Base-by-base conservation (phyloP, 164 flowering plant genomes). In the Santalum album region DNA sequence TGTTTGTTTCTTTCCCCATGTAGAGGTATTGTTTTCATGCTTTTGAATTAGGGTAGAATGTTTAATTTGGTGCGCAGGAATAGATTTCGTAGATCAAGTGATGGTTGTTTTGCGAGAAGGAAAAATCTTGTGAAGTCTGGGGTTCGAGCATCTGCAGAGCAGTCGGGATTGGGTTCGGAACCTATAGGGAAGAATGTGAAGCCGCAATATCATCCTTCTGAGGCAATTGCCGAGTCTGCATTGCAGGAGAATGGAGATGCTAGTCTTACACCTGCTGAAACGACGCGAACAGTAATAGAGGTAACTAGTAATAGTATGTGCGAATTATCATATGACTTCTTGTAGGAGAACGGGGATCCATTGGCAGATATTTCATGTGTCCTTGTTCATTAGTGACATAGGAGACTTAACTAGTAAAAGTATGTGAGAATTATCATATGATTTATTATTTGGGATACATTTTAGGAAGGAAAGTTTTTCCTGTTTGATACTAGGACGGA, bases 201-300 rank as follows among this genome's bases (percentile, higher is more conserved):
- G 69, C 57, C 75, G 12, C 51, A 58, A 32, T 84, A 84, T 58
- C 97, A 90, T 66, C 97, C 92, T 9, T 84, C 56, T 65, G 97
- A 90, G 63, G 95, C 83, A 20, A 74, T 84, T 64, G 65, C 57
- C 7, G 75, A 71, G 18, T 53, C 79, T 2, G 59, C 55, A 7
- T 47, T 52, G 11, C 44, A 32, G 26, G 71, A 50, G 25, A 23
- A 47, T 54, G 80, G 54, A 25, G 88, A 79, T 39, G 78, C 77
- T 39, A 69, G 53, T 38, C 88, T 82, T 51, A 69, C 90, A 4
- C 55, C 80, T 55, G 80, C 87, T 7, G 95, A 84, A 70, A 79
- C 75, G 25, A 38, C 77, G 39, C 64, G 90, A 58, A 84, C 95
- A 0, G 60, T 86, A 19, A 77, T 90, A 58, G 95, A 86, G 97